These are phyloP conservation scores for Solanum pinnatisectum DNA, from an alignment of 257 asterid genomes.

Conservation along the genomic window DNA sequence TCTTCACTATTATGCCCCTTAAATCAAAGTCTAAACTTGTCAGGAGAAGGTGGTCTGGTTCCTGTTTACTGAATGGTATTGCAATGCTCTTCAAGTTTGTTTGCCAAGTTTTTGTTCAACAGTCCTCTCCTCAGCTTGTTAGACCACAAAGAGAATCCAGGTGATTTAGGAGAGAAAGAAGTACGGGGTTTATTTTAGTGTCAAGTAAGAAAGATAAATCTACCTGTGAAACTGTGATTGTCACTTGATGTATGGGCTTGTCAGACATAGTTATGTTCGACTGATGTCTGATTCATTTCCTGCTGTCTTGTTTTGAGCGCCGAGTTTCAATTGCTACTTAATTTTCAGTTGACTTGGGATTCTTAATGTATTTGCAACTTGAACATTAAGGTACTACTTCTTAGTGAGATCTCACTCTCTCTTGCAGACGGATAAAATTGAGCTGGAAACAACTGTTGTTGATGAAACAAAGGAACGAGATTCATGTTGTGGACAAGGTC, in stretches of 20 bases:
- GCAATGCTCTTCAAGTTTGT: not conserved
- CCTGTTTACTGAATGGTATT: not conserved
- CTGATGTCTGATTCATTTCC: not conserved
- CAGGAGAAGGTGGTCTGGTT: not conserved
- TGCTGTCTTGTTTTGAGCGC: not conserved
- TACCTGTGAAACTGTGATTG: not conserved
- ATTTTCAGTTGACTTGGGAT: not conserved
- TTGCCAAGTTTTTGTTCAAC: not conserved
- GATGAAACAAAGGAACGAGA: conserved; percentile 96
- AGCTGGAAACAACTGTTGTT: conserved; percentile 95
- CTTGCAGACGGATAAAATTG: conserved; percentile 86
- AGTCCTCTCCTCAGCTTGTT: not conserved
- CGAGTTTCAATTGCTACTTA: not conserved
- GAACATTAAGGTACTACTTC: not conserved
- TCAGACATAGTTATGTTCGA: not conserved
- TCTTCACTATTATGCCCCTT: not conserved
- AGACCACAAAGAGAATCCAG: not conserved
- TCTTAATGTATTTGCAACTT: not conserved
- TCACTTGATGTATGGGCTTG: not conserved
- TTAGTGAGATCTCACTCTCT: not conserved
- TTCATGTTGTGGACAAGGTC: conserved; percentile 82
- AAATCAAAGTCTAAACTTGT: not conserved
- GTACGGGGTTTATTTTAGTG: not conserved
- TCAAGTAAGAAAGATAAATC: not conserved
- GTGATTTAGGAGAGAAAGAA: not conserved